Evolutionary conservation across 2,329 filamentous ascomycete species (phyloP).

Genomic region (Talaromyces sp.): DNA sequence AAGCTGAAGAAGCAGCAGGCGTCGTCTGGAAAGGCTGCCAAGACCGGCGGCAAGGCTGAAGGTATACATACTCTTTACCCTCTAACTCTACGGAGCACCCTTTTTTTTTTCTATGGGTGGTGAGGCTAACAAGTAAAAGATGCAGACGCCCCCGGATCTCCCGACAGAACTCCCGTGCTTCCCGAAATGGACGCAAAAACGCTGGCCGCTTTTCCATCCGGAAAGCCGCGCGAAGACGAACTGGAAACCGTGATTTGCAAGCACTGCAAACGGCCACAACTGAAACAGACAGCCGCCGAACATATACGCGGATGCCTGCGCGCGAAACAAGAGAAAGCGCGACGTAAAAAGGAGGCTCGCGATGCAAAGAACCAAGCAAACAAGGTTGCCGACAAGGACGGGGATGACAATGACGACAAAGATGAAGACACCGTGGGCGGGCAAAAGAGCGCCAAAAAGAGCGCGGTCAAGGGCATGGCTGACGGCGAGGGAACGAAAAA

Average conservation of each 20-base stretch:
- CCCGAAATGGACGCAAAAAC: slow-evolving; percentile 66
- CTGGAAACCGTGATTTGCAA: slow-evolving; percentile 82
- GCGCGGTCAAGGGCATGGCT: slow-evolving; percentile 45
- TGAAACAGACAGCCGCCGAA: slow-evolving; percentile 66
- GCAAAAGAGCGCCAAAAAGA: slow-evolving; percentile 64
- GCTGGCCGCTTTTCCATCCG: slow-evolving; percentile 73
- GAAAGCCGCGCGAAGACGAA: slow-evolving; percentile 72
- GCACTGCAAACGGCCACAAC: slow-evolving; percentile 84
- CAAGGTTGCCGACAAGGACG: slow-evolving; percentile 42
- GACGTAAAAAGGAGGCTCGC: slow-evolving; percentile 68
- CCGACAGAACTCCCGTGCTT: slow-evolving; percentile 37
- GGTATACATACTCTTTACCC: not conserved
- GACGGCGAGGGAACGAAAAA: slow-evolving; percentile 52
- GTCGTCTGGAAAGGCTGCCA: slow-evolving; percentile 22
- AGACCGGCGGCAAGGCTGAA: slow-evolving; percentile 29
- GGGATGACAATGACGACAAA: slow-evolving; percentile 40
- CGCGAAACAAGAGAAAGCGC: slow-evolving; percentile 76
- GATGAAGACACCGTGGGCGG: slow-evolving; percentile 42
- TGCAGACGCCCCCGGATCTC: slow-evolving; percentile 25
- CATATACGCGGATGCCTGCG: slow-evolving; percentile 82
- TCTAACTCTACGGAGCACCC: not conserved
- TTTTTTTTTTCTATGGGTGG: not conserved
- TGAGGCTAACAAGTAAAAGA: slow-evolving; percentile 13
- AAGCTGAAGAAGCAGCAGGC: slow-evolving; percentile 39
- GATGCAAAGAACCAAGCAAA: slow-evolving; percentile 62